Conservation (phyloP, 192 early-diverging fungal species). For the Podochytrium sp. region DNA sequence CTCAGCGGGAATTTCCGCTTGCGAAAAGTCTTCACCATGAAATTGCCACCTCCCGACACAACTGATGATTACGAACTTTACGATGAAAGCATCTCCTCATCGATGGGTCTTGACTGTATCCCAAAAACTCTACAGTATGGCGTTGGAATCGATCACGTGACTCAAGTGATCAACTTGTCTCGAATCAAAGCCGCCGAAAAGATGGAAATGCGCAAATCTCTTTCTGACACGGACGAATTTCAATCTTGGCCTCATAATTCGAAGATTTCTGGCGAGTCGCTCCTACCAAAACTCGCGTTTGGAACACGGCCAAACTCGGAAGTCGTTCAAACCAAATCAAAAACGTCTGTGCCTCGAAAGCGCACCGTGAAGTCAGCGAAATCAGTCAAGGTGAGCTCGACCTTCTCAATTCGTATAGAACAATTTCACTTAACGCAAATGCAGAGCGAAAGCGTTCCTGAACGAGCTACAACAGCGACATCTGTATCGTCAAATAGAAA, state of each 20-base stretch:
- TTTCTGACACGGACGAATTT: not conserved
- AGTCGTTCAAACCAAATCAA: not conserved
- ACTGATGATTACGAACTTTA: conserved; percentile 19
- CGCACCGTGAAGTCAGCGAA: not conserved
- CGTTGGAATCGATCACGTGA: conserved; percentile 13
- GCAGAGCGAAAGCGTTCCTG: not conserved
- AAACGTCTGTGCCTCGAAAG: not conserved
- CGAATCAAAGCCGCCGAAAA: conserved; percentile 23
- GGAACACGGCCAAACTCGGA: conserved; percentile 17
- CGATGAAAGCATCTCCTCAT: not conserved
- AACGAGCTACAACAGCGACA: too few species aligned
- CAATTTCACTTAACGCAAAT: not conserved
- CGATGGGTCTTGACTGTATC: conserved; percentile 20
- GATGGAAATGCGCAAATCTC: conserved; percentile 7
- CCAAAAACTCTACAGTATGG: conserved; percentile 23
- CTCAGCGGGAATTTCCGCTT: conserved; percentile 41
- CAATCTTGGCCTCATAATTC: not conserved
- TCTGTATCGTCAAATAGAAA: not conserved
- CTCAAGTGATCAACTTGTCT: conserved; percentile 19
- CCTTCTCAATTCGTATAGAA: not conserved
- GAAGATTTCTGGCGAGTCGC: too few species aligned
- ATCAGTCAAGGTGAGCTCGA: not conserved
- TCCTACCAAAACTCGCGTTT: conserved; percentile 12
- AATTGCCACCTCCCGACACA: conserved; percentile 24
- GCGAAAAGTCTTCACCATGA: conserved; percentile 50